Base-by-base conservation (phyloP, 1,284 basidiomycete species). In the Phaffia rhodozyma region DNA sequence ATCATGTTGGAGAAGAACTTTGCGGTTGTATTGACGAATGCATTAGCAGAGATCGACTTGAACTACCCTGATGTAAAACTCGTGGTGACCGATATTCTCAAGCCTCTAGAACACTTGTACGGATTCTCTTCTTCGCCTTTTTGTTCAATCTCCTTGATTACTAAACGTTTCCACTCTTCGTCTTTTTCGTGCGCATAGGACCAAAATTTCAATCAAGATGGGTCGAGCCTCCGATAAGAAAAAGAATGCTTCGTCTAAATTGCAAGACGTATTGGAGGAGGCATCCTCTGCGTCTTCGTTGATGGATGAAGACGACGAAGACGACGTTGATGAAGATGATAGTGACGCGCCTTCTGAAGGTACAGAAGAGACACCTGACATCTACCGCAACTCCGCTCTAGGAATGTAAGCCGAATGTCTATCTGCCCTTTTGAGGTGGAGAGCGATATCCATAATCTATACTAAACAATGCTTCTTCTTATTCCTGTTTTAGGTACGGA, bases 1-100 rank as follows among this genome's bases (percentile, higher is more conserved):
- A 83, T 93, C 67, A 98, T 99, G 96, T 78, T 99, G 55, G 96
- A 99, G 79, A 97, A 97, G 79, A 91, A 91, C 73, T 96, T 89
- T 71, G 96, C 97, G 25, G 82, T 87, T 6, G 86, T 87, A 3
- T 79, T 99, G 43, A 97, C 96, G 0, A 86, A 81, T 59, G 87
- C 91, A 16, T 80, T 97, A 11, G 86, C 89, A 7, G 96, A 99
- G 64, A 84, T 97, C 49, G 96, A 99, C 72, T 81, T 97, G 60
- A 96, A 97, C 73, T 94, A 93, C 76, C 96, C 96, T 1, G 86
- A 93, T 69, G 85, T 97, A 68, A 86, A 87, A 65, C 82, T 83
- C 49, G 80, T 97, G 32, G 85, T 98, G 21, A 85, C 87, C 25
- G 85, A 87, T 0, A 84, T 98, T 65, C 79, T 99, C 47, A 83